phyloP scores from a whole-genome alignment of 2,329 filamentous ascomycete genomes.

The Talaromyces sp. region DNA sequence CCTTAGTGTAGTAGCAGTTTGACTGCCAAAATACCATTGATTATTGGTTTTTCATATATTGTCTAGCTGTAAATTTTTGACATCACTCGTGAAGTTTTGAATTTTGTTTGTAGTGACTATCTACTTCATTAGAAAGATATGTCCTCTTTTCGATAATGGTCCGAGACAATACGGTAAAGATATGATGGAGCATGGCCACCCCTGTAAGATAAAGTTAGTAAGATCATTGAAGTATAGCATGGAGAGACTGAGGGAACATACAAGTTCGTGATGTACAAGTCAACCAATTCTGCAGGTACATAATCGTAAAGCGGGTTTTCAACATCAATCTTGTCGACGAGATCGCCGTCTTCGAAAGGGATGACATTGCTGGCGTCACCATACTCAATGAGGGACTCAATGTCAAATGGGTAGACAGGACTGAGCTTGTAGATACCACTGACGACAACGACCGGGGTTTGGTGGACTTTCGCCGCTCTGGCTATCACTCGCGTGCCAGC shows the following conservation, averaged over 20 bases:
- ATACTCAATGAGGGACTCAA: conserved; percentile 79
- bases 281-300: conserved; percentile 67
- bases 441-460: conserved; percentile 81
- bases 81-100: neutral
- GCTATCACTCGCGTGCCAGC: conserved; percentile 82
- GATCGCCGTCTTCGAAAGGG: conserved; percentile 71
- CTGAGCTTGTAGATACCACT: conserved; percentile 92
- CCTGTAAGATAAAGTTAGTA: conserved; percentile 33
- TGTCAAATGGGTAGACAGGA: conserved; percentile 81
- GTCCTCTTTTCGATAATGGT: conserved; percentile 64
- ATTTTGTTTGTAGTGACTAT: neutral
- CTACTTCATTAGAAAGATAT: conserved; percentile 44
- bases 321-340: conserved; percentile 75
- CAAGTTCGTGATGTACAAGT: conserved; percentile 71
- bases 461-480: conserved; percentile 75
- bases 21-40: conserved; percentile 14
- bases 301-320: conserved; percentile 80
- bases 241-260: conserved; percentile 43
- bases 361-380: conserved; percentile 76
- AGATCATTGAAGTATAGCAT: neutral
- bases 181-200: conserved; percentile 63
- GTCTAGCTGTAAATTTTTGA: conserved; percentile 1
- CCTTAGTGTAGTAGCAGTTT: conserved; percentile 14
- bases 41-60: conserved; percentile 16
- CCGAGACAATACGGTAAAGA: conserved; percentile 62